A percentile compares a stretch with the other conserved stretches of the same genome.
Conservation (phyloP, 108 stramenopile genomes). For the Cyclotella kingstonii region DNA sequence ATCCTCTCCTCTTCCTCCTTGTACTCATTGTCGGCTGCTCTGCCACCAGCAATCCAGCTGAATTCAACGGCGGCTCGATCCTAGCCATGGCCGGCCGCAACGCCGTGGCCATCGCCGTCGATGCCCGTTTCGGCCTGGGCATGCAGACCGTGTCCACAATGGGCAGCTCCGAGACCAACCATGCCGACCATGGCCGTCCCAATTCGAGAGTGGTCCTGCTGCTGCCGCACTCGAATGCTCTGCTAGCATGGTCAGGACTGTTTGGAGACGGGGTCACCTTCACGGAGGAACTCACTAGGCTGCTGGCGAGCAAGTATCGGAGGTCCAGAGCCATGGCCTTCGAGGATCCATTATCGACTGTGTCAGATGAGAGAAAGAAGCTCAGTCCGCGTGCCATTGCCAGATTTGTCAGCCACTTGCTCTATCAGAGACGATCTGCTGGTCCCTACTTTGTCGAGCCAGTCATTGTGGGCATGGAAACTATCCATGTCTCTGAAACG, state of each 20-base stretch:
- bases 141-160: conserved; percentile 54
- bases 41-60: no score
- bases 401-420: conserved; percentile 69
- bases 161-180: not conserved
- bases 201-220: conserved; percentile 16
- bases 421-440: conserved; percentile 61
- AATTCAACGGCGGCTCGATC: conserved; percentile 75
- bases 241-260: conserved; percentile 78
- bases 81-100: conserved; percentile 85
- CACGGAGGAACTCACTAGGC: conserved; percentile 50
- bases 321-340: conserved; percentile 45
- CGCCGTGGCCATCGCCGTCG: conserved; percentile 78
- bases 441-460: conserved; percentile 83
- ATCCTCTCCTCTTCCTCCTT: no score
- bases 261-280: conserved; percentile 80
- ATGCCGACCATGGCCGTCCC: not conserved
- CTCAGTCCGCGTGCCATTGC: conserved; percentile 62
- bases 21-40: no score
- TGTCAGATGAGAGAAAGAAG: conserved; percentile 1
- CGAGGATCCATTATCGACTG: conserved; percentile 4
- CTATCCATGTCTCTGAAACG: conserved; percentile 9
- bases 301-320: conserved; percentile 48
- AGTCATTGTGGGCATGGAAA: conserved; percentile 66
- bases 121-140: conserved; percentile 82
- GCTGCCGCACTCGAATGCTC: conserved; percentile 36